Percentiles rank a stretch among this genome's conserved stretches.
Conservation (phyloP, 352 stramenopile species). For the Globisporangium camurandrum region DNA sequence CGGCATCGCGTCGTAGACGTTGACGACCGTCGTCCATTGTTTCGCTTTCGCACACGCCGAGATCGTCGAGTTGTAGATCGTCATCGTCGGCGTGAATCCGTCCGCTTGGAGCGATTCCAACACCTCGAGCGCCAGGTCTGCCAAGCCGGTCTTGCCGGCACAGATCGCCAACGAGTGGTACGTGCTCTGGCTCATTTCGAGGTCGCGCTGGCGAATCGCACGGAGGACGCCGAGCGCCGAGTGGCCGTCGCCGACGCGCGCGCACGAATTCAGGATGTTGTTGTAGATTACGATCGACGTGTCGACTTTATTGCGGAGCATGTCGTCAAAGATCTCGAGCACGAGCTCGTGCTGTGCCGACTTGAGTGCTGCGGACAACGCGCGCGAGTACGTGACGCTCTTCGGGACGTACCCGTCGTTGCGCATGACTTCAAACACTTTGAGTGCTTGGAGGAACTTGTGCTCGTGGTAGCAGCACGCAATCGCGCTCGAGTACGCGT, state of each 20-base stretch:
- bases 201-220: constrained; percentile 43
- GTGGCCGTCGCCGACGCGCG: constrained; percentile 57
- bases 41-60: constrained; percentile 70
- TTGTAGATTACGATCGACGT: constrained; percentile 80
- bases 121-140: constrained; percentile 57
- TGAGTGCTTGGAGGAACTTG: constrained; percentile 59
- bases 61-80: constrained; percentile 79
- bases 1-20: constrained; percentile 57
- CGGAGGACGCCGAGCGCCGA: constrained; percentile 60
- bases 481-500: constrained; percentile 76
- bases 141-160: constrained; percentile 65
- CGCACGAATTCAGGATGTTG: constrained; percentile 81
- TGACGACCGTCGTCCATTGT: constrained; percentile 55
- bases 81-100: constrained; percentile 52
- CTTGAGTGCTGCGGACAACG: constrained; percentile 77
- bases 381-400: constrained; percentile 76
- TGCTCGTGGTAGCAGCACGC: constrained; percentile 70
- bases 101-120: constrained; percentile 38
- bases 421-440: constrained; percentile 83
- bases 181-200: constrained; percentile 68
- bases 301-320: constrained; percentile 67
- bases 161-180: constrained; percentile 80
- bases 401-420: constrained; percentile 79
- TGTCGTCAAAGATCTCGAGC: constrained; percentile 85
- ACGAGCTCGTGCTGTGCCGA: constrained; percentile 71